Evolutionary conservation across 352 stramenopile species (phyloP).

Genomic region (Sclerospora graminicola): DNA sequence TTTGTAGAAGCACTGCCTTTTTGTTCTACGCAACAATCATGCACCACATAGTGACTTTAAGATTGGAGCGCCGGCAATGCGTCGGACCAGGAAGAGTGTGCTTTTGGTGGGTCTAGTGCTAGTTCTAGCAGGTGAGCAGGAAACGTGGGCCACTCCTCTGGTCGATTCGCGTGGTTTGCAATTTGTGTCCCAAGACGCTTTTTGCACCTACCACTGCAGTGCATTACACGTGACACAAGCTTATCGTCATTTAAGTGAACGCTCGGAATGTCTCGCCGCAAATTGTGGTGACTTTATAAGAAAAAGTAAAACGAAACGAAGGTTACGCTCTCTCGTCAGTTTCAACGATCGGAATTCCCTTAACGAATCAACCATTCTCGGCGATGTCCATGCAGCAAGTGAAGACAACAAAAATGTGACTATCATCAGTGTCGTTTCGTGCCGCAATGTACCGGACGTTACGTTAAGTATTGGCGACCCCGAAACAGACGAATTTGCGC

Average conservation of each 20-base stretch:
- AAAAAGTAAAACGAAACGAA: too few relatives aligned
- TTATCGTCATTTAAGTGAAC: constrained; percentile 26
- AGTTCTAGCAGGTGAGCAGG: too few relatives aligned
- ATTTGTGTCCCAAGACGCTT: constrained; percentile 37
- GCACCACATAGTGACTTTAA: too few relatives aligned
- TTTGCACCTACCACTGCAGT: constrained; percentile 58
- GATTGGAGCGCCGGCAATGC: too few relatives aligned
- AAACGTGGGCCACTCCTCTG: constrained; percentile 4
- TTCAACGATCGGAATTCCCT: constrained; percentile 1
- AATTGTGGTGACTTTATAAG: too few relatives aligned
- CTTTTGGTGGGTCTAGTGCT: too few relatives aligned
- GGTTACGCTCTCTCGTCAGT: too few relatives aligned
- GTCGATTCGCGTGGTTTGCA: constrained; percentile 25
- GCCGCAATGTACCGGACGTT: constrained; percentile 25
- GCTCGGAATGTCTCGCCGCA: constrained; percentile 25
- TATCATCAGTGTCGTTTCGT: constrained; percentile 41
- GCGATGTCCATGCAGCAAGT: constrained; percentile 24
- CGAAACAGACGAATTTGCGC: constrained; percentile 30
- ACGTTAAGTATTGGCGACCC: constrained; percentile 39
- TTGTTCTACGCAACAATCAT: too few relatives aligned
- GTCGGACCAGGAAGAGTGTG: too few relatives aligned
- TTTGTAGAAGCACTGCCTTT: too few relatives aligned
- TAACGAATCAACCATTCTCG: constrained; percentile 6
- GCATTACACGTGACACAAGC: constrained; percentile 27
- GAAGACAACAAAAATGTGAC: constrained; percentile 40